Conservation (phyloP, 495 filamentous ascomycete genomes). For the Aspergillus avenaceus region DNA sequence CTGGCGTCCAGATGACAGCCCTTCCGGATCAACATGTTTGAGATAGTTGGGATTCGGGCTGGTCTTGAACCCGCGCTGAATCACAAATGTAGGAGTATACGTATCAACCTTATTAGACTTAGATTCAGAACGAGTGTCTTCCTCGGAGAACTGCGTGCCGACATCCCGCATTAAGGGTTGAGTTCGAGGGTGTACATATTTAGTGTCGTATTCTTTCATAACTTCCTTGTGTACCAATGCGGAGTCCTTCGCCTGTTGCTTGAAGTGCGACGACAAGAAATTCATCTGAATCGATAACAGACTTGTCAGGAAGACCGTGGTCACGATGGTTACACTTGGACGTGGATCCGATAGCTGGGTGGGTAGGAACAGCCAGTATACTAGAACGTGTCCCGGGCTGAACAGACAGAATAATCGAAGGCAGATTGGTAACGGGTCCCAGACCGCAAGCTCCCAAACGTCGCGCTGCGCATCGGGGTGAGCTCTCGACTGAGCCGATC, state of each 20-base stretch:
- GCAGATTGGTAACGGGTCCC: slow-evolving; percentile 85
- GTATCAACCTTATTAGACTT: slow-evolving; percentile 56
- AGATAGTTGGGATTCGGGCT: slow-evolving; percentile 86
- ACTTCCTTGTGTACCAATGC: slow-evolving; percentile 86
- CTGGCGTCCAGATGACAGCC: slow-evolving; percentile 30
- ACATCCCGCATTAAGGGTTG: slow-evolving; percentile 80
- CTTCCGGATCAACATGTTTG: slow-evolving; percentile 72
- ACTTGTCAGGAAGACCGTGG: slow-evolving; percentile 63
- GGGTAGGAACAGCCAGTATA: slow-evolving; percentile 86
- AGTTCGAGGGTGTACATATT: slow-evolving; percentile 88
- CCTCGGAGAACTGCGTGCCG: slow-evolving; percentile 62
- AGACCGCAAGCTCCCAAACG: slow-evolving; percentile 92
- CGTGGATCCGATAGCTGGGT: slow-evolving; percentile 67
- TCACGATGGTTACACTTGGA: slow-evolving; percentile 81
- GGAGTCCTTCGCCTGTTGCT: slow-evolving; percentile 80
- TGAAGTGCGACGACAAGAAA: slow-evolving; percentile 64
- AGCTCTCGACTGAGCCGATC: slow-evolving; percentile 66
- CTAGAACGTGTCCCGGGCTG: slow-evolving; percentile 83
- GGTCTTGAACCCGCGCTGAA: slow-evolving; percentile 78
- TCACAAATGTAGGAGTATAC: slow-evolving; percentile 72
- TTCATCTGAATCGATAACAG: slow-evolving; percentile 76
- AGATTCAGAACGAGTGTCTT: slow-evolving; percentile 38
- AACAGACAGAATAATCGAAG: slow-evolving; percentile 84
- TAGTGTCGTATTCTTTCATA: slow-evolving; percentile 90
- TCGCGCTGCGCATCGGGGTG: slow-evolving; percentile 82